Evolutionary conservation across 2,329 filamentous ascomycete species (phyloP), one percentile per base, ranked within the genome.

Genomic region (Beauveria sp.): DNA sequence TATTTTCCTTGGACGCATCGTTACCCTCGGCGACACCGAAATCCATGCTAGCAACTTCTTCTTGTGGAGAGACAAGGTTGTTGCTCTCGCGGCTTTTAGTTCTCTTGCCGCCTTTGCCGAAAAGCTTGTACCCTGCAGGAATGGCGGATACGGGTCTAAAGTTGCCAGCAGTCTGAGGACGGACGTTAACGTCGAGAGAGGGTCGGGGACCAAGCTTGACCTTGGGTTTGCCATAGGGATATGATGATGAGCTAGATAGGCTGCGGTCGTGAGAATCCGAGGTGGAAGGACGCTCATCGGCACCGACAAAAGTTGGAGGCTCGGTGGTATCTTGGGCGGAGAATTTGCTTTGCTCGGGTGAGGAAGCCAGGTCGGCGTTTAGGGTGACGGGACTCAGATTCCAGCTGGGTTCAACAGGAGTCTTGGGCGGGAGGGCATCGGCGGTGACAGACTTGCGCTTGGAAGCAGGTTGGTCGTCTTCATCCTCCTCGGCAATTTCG

Each of bases 401-500:
- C 24, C 64, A 64, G 22, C 63, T 64, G 53, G 61, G 56, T 16
- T 65, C 68, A 44, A 61, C 70, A 53, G 73, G 70, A 44, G 74
- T 69, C 41, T 70, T 66, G 28, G 71, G 64, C 5, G 68, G 64
- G 41, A 69, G 64, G 12, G 69, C 73, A 67, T 83, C 75, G 69
- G 82, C 78, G 22, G 80, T 77, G 8, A 81, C 73, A 2, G 82
- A 85, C 68, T 86, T 80, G 59, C 84, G 78, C 68, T 86, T 87
- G 47, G 75, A 76, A 30, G 84, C 78, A n/a, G 72, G 71, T 64
- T 81, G 77, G 63, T 87, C 85, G 68, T 96, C 92, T 70, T 96
- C 91, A 59, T 88, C 90, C 76, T 94, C 90, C 75, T 97, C 94
- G n/a, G 89, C 87, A 71, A 97, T 97, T 76, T 96, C 93, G 77